Conservation (phyloP, 495 filamentous ascomycete genomes). For the Chlorociboria aeruginascens region DNA sequence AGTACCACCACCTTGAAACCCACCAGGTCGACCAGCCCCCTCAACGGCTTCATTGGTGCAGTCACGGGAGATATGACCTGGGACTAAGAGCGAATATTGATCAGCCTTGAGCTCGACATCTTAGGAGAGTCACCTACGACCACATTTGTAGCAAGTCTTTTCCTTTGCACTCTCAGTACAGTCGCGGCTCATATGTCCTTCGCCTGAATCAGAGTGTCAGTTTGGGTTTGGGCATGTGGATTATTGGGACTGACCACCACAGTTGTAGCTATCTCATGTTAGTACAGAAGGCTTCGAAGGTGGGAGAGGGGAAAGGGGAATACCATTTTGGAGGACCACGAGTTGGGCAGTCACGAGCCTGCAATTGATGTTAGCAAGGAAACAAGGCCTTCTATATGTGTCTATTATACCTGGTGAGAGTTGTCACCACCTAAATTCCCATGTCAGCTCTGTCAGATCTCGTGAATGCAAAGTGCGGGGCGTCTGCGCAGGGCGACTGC, state of each 20-base stretch:
- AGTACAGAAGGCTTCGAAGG: conserved; percentile 14
- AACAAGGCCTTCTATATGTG: neutral
- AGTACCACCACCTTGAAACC: conserved; percentile 24
- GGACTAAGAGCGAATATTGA: conserved; percentile 21
- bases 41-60: conserved; percentile 53
- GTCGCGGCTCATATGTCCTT: conserved; percentile 88
- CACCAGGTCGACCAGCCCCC: conserved; percentile 32
- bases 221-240: neutral
- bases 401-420: conserved; percentile 50
- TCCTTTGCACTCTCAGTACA: conserved; percentile 84
- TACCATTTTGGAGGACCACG: conserved; percentile 87
- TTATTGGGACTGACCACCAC: conserved; percentile 45
- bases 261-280: conserved; percentile 55
- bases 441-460: conserved; percentile 8
- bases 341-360: conserved; percentile 82
- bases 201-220: conserved; percentile 35
- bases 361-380: conserved; percentile 7
- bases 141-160: conserved; percentile 79
- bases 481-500: too few species aligned
- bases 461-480: too few species aligned
- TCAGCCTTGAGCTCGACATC: neutral
- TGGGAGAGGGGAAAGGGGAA: conserved; percentile 18
- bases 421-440: conserved; percentile 53
- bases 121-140: neutral
- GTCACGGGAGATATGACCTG: conserved; percentile 89